Evolutionary conservation across 257 asterid species (phyloP).

Genomic region (Penstemon eatonii): DNA sequence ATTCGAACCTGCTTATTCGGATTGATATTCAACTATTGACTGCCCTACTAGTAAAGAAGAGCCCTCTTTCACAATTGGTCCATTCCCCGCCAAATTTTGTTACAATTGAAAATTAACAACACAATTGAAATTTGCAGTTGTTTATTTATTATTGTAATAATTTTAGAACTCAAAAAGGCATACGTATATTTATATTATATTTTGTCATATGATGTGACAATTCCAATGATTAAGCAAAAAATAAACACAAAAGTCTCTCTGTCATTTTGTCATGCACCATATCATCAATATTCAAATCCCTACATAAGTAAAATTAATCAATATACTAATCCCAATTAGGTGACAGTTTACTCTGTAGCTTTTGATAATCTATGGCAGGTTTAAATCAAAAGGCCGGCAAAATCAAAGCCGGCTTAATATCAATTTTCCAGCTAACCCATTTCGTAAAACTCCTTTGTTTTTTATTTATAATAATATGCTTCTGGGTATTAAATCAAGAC

Average conservation of each 20-base stretch:
- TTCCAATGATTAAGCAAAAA: conserved; percentile 22
- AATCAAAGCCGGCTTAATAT: conserved; percentile 29
- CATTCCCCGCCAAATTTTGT: neutral
- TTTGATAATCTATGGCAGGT: conserved; percentile 12
- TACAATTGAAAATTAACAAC: neutral
- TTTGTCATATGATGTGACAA: conserved; percentile 16
- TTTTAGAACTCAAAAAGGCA: neutral
- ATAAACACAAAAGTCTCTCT: neutral
- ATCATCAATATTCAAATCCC: conserved; percentile 12
- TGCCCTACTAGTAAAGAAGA: too few relatives aligned
- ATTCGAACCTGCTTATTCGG: too few relatives aligned
- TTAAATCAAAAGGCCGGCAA: conserved; percentile 36
- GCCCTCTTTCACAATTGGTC: too few relatives aligned
- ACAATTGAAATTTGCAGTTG: neutral
- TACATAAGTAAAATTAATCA: conserved; percentile 12
- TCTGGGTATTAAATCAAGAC: neutral
- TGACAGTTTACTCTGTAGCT: conserved; percentile 18
- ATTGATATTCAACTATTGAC: too few relatives aligned
- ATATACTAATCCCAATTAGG: conserved; percentile 6
- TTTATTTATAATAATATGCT: neutral
- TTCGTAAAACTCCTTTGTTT: neutral
- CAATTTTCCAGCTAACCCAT: conserved; percentile 9
- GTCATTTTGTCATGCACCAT: neutral
- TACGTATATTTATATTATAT: neutral
- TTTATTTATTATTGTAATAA: neutral